Percentiles rank a stretch among this genome's conserved stretches.
These are phyloP conservation scores for Populus deltoides DNA, from an alignment of 345 rosid genomes.

Conservation along the genomic window DNA sequence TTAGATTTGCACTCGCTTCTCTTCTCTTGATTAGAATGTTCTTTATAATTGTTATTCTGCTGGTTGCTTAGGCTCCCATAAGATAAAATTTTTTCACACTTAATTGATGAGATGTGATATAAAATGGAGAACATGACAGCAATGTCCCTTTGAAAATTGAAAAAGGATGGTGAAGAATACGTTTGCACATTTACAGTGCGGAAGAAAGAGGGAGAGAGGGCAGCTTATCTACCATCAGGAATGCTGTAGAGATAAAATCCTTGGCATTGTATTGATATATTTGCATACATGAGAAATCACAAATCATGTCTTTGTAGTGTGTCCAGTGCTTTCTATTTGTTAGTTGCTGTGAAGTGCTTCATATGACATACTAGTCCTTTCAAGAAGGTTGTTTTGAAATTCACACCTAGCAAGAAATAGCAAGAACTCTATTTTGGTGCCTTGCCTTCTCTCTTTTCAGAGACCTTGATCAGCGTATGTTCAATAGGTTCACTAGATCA, in stretches of 20 bases:
- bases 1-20: slow-evolving; percentile 7
- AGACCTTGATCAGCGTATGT: no score
- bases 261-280: neutral
- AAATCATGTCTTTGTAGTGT: neutral
- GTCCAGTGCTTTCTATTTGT: neutral
- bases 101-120: neutral
- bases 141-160: neutral
- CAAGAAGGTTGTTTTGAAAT: neutral
- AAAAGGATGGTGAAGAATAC: neutral
- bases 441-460: no score
- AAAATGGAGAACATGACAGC: neutral
- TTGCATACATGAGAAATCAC: neutral
- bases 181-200: neutral
- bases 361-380: neutral
- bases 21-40: neutral
- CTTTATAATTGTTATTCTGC: neutral
- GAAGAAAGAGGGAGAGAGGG: neutral
- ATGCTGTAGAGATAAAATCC: neutral
- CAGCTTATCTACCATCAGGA: neutral
- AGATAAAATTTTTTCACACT: neutral
- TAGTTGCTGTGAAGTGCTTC: neutral
- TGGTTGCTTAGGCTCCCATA: neutral
- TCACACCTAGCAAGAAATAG: neutral
- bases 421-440: neutral
- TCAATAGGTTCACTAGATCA: no score